Evolutionary conservation across 2,329 filamentous ascomycete species (phyloP).

Genomic region (Colletotrichum liaoningense): DNA sequence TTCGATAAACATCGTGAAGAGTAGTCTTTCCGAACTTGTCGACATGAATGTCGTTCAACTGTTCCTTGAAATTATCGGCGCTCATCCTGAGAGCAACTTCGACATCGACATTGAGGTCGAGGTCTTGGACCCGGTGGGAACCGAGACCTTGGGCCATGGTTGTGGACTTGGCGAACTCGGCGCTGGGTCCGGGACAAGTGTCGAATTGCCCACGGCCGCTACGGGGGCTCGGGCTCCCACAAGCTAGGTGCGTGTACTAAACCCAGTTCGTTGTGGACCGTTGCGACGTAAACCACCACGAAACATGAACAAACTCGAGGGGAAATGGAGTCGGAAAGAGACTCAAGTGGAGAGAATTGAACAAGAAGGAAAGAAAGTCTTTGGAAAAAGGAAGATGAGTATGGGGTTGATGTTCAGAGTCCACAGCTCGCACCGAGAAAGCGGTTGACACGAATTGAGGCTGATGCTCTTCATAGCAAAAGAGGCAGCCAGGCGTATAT

Average conservation of each 20-base stretch:
- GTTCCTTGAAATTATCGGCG: constrained; percentile 32
- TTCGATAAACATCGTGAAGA: constrained; percentile 36
- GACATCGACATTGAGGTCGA: constrained; percentile 4
- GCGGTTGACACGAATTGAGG: constrained; percentile 16
- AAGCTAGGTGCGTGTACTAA: not conserved
- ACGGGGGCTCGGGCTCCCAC: not conserved
- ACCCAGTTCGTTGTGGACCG: not conserved
- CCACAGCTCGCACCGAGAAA: not conserved
- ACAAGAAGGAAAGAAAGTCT: not conserved
- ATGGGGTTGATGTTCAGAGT: not conserved
- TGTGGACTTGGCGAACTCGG: not conserved
- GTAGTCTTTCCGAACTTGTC: constrained; percentile 36
- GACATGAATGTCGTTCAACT: constrained; percentile 34
- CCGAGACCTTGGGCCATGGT: constrained; percentile 15
- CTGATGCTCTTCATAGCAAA: constrained; percentile 16
- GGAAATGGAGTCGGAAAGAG: not conserved
- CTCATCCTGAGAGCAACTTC: constrained; percentile 11
- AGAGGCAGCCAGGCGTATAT: constrained; percentile 32
- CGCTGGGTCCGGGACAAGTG: not conserved
- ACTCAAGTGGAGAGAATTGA: not conserved
- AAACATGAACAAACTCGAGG: not conserved
- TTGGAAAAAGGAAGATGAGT: not conserved
- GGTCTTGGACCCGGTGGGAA: not conserved
- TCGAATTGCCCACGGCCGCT: not conserved
- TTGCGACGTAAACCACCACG: not conserved